Percentiles rank a stretch among this genome's conserved stretches.
phyloP scores from a whole-genome alignment of 2,329 filamentous ascomycete species.

The Sporothrix protearum region DNA sequence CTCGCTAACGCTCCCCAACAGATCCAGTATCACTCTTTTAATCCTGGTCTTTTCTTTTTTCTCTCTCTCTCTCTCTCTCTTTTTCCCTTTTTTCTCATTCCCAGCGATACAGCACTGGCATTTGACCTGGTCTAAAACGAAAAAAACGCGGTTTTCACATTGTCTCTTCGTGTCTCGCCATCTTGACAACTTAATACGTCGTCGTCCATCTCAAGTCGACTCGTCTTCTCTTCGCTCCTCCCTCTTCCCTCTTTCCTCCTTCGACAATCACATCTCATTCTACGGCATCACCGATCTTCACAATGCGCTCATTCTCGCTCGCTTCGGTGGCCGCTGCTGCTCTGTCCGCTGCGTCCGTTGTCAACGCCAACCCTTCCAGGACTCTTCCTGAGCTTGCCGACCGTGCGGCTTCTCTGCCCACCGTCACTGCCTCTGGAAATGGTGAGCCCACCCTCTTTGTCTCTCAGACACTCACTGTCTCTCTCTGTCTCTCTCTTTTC shows the following conservation, averaged over 20 bases:
- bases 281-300: slow-evolving; percentile 25
- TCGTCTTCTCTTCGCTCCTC: not conserved
- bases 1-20: slow-evolving; percentile 15
- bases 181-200: not conserved
- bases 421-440: slow-evolving; percentile 55
- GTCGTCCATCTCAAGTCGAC: slow-evolving; percentile 20
- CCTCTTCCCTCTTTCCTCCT: not conserved
- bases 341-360: slow-evolving; percentile 44
- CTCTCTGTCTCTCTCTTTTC: too few species aligned
- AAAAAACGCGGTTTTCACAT: not conserved
- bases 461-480: too few species aligned
- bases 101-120: not conserved
- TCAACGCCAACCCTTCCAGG: slow-evolving; percentile 48
- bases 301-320: slow-evolving; percentile 50
- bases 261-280: slow-evolving; percentile 8
- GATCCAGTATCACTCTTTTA: slow-evolving; percentile 1
- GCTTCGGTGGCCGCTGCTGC: slow-evolving; percentile 47
- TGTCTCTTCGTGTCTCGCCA: not conserved
- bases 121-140: not conserved
- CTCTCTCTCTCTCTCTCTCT: not conserved
- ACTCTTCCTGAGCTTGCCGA: slow-evolving; percentile 50
- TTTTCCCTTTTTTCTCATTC: not conserved
- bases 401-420: slow-evolving; percentile 45
- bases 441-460: slow-evolving; percentile 39
- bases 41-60: not conserved